These are phyloP conservation scores for Candida tetrigidarum DNA, from an alignment of 1,139 yeast genomes.

Conservation along the genomic window DNA sequence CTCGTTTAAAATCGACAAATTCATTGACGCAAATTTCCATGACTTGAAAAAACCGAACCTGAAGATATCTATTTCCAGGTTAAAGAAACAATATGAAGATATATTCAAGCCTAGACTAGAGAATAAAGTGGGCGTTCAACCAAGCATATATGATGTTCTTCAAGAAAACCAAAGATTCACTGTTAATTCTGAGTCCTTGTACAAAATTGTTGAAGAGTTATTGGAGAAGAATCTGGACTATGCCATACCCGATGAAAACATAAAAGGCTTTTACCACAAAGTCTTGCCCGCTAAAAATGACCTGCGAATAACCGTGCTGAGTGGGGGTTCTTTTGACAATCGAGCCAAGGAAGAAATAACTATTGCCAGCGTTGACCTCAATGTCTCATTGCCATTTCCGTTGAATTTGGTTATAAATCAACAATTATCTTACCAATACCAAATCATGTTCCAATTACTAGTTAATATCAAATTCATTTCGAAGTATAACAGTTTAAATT, in stretches of 20 bases:
- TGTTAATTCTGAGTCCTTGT: conserved; percentile 44
- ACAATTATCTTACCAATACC: conserved; percentile 77
- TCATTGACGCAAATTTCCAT: conserved; percentile 37
- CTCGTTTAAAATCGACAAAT: conserved; percentile 53
- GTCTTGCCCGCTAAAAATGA: not conserved
- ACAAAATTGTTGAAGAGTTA: conserved; percentile 65
- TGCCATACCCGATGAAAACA: conserved; percentile 39
- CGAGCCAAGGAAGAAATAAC: conserved; percentile 19
- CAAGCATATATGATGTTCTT: conserved; percentile 19
- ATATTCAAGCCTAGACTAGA: conserved; percentile 10
- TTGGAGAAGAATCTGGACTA: conserved; percentile 63
- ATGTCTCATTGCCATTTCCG: conserved; percentile 82
- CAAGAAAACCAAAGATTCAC: conserved; percentile 32
- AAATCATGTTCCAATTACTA: conserved; percentile 75
- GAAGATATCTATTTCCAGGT: conserved; percentile 33
- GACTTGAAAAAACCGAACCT: conserved; percentile 41
- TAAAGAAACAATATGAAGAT: conserved; percentile 30
- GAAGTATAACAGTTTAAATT: conserved; percentile 62
- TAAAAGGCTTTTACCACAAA: conserved; percentile 8
- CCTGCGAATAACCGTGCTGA: conserved; percentile 1
- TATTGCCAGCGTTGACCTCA: conserved; percentile 57
- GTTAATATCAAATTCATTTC: conserved; percentile 65
- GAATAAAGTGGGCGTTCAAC: conserved; percentile 19
- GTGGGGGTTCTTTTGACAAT: conserved; percentile 1
- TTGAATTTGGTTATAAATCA: conserved; percentile 73